Base-by-base conservation (phyloP, 2,329 filamentous ascomycete genomes). In the Nothopassalora personata region DNA sequence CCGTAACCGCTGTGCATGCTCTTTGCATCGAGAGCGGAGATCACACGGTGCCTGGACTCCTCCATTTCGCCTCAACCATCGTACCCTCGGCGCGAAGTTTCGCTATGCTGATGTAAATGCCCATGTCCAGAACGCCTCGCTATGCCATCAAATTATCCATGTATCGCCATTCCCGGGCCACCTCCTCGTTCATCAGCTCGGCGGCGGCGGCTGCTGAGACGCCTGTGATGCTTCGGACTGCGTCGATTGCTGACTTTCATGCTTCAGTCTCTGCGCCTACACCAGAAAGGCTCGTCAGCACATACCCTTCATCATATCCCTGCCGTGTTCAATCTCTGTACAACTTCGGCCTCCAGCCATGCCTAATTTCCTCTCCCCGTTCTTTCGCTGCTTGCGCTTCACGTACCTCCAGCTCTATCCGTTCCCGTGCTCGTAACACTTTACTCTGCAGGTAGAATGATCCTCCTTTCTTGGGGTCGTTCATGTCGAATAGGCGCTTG, bases 381-480 rank as follows among this genome's bases (percentile, higher is more conserved):
- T 86, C 85, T 13, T 83, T 82, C 72, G 87, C 86, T 72, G 90
- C 87, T 69, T 86, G 81, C 60, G 86, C 83, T 60, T 89, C 86
- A 64, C 86, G 82, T 45, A 94, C 79, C 76, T 99, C 93, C 69
- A 88, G 82, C 79, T 97, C 93, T 77, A 99, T 88, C 64, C 94
- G 82, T 78, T 99, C 93, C 69, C 93, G 85, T 59, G 94, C 94
- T 63, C 94, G 83, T 67, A 97, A 77, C 57, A 99, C 86, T 79
- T 99, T 99, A 81, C 93, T 97, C 78, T 99, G 94, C 52, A 99
- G 81, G 76, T 99, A 99, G 77, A 99, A 99, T 70, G 91, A 97
- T 55, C 94, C 94, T 36, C 94, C 94, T 72, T 96, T 96, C 76
- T 95, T 83, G 10, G 94, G 93, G 65, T 99, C 90, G 78, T 99